Base-by-base conservation (phyloP, 345 rosid species). In the Dovyalis caffra region DNA sequence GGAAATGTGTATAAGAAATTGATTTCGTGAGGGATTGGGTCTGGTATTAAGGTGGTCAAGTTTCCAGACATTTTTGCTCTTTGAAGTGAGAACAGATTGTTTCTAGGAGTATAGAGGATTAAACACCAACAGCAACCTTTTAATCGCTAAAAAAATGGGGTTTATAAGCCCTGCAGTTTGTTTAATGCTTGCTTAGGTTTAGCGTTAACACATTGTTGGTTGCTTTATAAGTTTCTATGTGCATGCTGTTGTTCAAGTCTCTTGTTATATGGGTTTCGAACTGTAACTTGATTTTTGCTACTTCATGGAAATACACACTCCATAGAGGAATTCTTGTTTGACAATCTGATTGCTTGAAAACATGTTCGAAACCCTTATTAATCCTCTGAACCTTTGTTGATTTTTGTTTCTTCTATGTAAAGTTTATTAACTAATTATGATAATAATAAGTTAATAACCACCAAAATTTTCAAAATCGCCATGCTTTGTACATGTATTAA, bases 1-100 rank as follows among this genome's bases (percentile, higher is more conserved):
- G 77, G 38, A 66, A 15, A 26, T 65, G 66, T 74, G 82, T 74
- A 68, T 53, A 40, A 70, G 66, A 65, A 82, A 21, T 61, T 9
- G 60, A 23, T 65, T 81, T 37, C 53, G 71, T 7, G n/a, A 15
- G 68, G 81, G 70, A 14, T 6, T 18, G 45, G 69, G n/a, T 51
- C 56, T 43, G 69, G 43, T 15, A 9, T 64, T 6, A 56, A 32
- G 43, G 25, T 29, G 20, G 10, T 16, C 8, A 10, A 14, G 8
- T 32, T 69, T 37, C 40, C 32, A 53, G 58, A 23, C 66, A 66
- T 56, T 71, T 71, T 71, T 72, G 79, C 37, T 20, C 20, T n/a
- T 25, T 34, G 11, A 20, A 37, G 45, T 25, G 65, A 4, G 64
- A 64, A 49, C 29, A 33, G 28, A 70, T 34, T 64, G 56, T 51